These are phyloP conservation scores for Macrocystidia cucumis DNA, from an alignment of 1,284 basidiomycete genomes.

Conservation along the genomic window DNA sequence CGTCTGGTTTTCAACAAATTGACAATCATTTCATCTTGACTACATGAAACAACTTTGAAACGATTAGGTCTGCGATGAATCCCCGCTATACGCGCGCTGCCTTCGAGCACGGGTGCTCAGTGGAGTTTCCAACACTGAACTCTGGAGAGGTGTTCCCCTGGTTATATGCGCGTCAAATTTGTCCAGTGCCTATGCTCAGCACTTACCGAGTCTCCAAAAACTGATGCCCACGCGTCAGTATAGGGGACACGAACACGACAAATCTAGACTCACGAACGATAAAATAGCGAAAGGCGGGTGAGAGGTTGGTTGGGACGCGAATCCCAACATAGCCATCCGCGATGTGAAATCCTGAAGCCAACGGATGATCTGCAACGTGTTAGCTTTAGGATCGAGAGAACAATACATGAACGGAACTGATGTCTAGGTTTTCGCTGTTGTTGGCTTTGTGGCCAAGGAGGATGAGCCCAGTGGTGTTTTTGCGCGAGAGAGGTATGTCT, in stretches of 20 bases:
- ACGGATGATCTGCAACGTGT: conserved; percentile 26
- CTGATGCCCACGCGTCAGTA: conserved; percentile 7
- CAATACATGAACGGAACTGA: conserved; percentile 16
- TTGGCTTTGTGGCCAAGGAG: conserved; percentile 17
- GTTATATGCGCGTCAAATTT: too few relatives aligned
- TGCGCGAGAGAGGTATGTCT: conserved; percentile 16
- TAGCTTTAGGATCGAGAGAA: not conserved
- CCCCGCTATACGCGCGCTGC: too few relatives aligned
- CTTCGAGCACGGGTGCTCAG: too few relatives aligned
- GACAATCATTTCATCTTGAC: too few relatives aligned
- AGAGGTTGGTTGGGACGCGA: conserved; percentile 23
- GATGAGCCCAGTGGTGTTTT: conserved; percentile 13
- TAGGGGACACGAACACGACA: not conserved
- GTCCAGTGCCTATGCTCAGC: too few relatives aligned
- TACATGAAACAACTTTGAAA: too few relatives aligned
- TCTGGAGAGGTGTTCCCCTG: too few relatives aligned
- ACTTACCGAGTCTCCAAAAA: conserved; percentile 17
- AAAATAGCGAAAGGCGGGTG: conserved; percentile 16
- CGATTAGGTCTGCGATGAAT: too few relatives aligned
- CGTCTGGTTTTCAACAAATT: too few relatives aligned
- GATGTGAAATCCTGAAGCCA: conserved; percentile 33
- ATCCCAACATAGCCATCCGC: conserved; percentile 23
- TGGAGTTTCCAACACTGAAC: too few relatives aligned
- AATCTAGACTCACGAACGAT: conserved; percentile 18
- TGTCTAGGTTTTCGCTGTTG: conserved; percentile 23